These are phyloP conservation scores for Erodium trifolium DNA, from an alignment of 441 rosid species.

Conservation along the genomic window DNA sequence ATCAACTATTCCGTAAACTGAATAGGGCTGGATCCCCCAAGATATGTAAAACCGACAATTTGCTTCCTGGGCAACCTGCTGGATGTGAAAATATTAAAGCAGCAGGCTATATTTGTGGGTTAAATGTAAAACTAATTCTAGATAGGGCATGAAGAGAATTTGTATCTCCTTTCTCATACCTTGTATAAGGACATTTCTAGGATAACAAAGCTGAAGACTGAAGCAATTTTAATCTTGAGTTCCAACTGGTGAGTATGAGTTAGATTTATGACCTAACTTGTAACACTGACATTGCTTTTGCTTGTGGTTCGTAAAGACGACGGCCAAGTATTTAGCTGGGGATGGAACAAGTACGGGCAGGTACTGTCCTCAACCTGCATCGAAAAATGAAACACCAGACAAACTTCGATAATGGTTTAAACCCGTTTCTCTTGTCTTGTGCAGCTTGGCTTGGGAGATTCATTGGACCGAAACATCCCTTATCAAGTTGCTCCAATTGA, in stretches of 20 bases:
- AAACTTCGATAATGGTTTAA: not conserved
- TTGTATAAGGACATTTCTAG: no score
- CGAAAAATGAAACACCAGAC: not conserved
- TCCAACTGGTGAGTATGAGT: not conserved
- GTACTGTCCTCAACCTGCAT: slow-evolving; percentile 26
- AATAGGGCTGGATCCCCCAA: no score
- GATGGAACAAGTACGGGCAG: slow-evolving; percentile 99
- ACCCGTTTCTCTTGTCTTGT: not conserved
- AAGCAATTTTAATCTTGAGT: no score
- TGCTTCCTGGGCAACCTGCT: no score
- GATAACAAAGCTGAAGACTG: no score
- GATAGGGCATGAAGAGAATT: no score
- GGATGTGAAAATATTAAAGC: no score
- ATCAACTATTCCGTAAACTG: no score
- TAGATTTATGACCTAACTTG: not conserved
- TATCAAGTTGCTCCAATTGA: slow-evolving; percentile 46
- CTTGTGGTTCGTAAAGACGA: slow-evolving; percentile 40
- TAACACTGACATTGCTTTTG: not conserved
- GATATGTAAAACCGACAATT: no score
- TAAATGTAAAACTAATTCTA: no score
- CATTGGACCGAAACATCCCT: slow-evolving; percentile 73
- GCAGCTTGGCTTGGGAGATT: slow-evolving; percentile 94
- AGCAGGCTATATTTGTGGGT: no score
- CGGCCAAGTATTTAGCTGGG: slow-evolving; percentile 79
- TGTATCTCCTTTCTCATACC: no score